Evolutionary conservation across 176 grass and related monocot genomes (phyloP).

Genomic region (Eragrostis nindensis): DNA sequence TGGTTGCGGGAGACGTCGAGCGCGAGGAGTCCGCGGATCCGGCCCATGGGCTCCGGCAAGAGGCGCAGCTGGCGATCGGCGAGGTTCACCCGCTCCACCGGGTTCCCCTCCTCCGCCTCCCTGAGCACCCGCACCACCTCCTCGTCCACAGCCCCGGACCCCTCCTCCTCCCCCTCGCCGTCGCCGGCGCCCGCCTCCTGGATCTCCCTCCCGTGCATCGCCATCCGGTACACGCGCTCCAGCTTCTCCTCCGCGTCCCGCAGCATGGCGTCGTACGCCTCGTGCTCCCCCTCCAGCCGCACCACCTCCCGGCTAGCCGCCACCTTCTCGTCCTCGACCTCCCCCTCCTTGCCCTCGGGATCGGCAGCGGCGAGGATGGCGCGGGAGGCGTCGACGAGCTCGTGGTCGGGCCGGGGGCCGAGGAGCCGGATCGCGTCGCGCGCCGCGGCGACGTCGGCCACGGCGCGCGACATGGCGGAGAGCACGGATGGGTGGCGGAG

Average conservation of each 20-base stretch:
- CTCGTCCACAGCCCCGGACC: slow-evolving; percentile 45
- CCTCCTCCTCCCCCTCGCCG: slow-evolving; percentile 1
- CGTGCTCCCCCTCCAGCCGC: slow-evolving; percentile 77
- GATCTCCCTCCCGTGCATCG: slow-evolving; percentile 47
- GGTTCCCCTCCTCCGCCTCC: slow-evolving; percentile 47
- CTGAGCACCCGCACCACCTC: slow-evolving; percentile 77
- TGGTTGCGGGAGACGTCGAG: slow-evolving; percentile 78
- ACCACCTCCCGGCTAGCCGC: slow-evolving; percentile 52
- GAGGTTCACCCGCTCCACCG: slow-evolving; percentile 52
- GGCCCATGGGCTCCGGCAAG: slow-evolving; percentile 59
- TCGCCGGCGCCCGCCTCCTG: neutral
- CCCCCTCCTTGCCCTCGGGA: slow-evolving; percentile 20
- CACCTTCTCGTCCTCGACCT: slow-evolving; percentile 40
- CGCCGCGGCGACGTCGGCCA: slow-evolving; percentile 62
- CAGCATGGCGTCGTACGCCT: slow-evolving; percentile 65
- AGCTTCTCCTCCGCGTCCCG: slow-evolving; percentile 71
- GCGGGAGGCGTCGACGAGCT: slow-evolving; percentile 66
- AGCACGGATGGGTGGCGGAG: slow-evolving; percentile 70
- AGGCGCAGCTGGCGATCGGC: slow-evolving; percentile 54
- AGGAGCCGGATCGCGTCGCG: slow-evolving; percentile 66
- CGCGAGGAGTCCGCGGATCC: slow-evolving; percentile 59
- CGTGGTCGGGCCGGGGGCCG: slow-evolving; percentile 63
- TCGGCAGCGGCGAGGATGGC: slow-evolving; percentile 8
- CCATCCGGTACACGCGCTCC: slow-evolving; percentile 62
- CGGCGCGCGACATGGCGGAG: slow-evolving; percentile 66